Evolutionary conservation across 1,284 basidiomycete genomes (phyloP).

Genomic region (Pseudozyma thailandica): DNA sequence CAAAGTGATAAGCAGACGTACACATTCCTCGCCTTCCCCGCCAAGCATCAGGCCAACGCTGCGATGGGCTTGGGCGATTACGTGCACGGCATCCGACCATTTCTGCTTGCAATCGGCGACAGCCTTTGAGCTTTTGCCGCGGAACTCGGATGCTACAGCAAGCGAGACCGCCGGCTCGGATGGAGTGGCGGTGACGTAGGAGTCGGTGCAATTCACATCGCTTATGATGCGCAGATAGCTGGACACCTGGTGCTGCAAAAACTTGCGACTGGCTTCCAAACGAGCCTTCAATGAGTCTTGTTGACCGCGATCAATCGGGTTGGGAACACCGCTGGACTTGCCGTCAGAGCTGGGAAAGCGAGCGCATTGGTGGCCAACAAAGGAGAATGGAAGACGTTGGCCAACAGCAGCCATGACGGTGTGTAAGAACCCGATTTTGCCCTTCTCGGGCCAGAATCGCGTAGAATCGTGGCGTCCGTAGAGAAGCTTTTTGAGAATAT

Average conservation of each 20-base stretch:
- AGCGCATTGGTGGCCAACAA: conserved; percentile 6
- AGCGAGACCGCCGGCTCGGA: conserved; percentile 15
- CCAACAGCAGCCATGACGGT: conserved; percentile 5
- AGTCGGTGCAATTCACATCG: conserved; percentile 4
- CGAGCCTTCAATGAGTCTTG: background rate
- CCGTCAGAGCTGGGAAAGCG: background rate
- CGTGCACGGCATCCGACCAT: conserved; percentile 2
- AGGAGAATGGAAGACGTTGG: conserved; percentile 1
- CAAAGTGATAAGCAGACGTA: conserved; percentile 25
- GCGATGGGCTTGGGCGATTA: conserved; percentile 2
- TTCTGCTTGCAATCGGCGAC: background rate
- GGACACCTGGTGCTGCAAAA: conserved; percentile 7
- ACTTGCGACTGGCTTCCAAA: background rate
- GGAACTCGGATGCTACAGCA: conserved; percentile 10
- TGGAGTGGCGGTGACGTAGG: conserved; percentile 6
- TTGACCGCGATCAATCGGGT: background rate
- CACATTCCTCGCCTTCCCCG: conserved; percentile 25
- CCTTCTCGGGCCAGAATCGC: background rate
- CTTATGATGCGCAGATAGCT: conserved; percentile 14
- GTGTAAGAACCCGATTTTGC: background rate
- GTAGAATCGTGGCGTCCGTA: background rate
- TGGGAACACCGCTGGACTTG: background rate
- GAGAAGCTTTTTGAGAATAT: background rate
- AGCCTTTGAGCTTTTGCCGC: background rate
- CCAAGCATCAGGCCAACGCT: conserved; percentile 15